Percentiles rank a stretch among this genome's conserved stretches.
Conservation (phyloP, 139 green algal genomes). For the Chlamydomonas applanata region DNA sequence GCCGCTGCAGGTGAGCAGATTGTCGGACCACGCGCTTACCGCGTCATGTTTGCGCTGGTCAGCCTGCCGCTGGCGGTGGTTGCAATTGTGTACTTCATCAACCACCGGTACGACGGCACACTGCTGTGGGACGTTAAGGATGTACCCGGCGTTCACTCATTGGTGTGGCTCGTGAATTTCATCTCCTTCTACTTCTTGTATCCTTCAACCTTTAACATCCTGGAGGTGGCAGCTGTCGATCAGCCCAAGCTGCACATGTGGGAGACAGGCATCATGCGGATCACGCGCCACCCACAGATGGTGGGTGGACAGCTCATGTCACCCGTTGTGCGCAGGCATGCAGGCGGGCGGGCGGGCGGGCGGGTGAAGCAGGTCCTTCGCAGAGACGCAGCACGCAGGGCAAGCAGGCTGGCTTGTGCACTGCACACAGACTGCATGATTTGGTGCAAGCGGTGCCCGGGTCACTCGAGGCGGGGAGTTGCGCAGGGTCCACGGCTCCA, state of each 20-base stretch:
- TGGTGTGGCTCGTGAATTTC: constrained; percentile 88
- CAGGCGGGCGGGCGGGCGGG: too few species aligned
- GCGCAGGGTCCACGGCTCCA: too few species aligned
- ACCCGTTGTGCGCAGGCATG: too few species aligned
- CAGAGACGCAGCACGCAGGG: too few species aligned
- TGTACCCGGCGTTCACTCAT: constrained; percentile 76
- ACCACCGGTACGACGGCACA: constrained; percentile 83
- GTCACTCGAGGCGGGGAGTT: too few species aligned
- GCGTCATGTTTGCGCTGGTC: constrained; percentile 89
- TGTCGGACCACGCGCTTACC: constrained; percentile 86
- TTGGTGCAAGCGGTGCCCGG: too few species aligned
- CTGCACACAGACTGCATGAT: too few species aligned
- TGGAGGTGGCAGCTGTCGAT: constrained; percentile 95
- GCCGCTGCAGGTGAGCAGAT: constrained; percentile 71
- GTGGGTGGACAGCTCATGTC: constrained; percentile 6
- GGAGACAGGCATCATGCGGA: constrained; percentile 95
- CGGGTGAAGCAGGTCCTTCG: too few species aligned
- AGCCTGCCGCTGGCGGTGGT: constrained; percentile 84
- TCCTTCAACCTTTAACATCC: constrained; percentile 98
- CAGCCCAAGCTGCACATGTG: constrained; percentile 96
- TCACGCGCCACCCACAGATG: constrained; percentile 85
- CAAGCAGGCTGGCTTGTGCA: too few species aligned
- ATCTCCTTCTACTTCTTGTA: constrained; percentile 99
- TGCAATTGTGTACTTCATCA: constrained; percentile 97
- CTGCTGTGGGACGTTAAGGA: constrained; percentile 20